Conservation (phyloP, 768 basidiomycete species). For the Boletales sp. region DNA sequence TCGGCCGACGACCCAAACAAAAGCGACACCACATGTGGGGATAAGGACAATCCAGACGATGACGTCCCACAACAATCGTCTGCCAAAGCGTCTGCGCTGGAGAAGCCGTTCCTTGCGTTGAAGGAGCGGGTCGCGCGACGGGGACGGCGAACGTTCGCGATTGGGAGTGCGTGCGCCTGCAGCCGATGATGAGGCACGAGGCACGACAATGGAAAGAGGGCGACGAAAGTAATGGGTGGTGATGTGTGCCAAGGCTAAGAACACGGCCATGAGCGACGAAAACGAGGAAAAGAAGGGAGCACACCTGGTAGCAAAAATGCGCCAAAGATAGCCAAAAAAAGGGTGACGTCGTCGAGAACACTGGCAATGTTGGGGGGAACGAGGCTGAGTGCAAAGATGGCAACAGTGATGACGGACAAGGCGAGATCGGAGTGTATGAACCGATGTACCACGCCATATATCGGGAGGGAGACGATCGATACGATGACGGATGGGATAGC, state of each 20-base stretch:
- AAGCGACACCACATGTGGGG: constrained; percentile 53
- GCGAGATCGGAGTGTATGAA: constrained; percentile 42
- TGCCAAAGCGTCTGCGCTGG: constrained; percentile 68
- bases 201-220: constrained; percentile 81
- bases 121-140: constrained; percentile 64
- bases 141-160: constrained; percentile 19
- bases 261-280: background rate
- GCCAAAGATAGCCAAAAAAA: constrained; percentile 50
- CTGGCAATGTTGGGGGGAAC: constrained; percentile 37
- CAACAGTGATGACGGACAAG: constrained; percentile 38
- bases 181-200: constrained; percentile 35
- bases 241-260: constrained; percentile 66
- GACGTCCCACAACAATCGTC: constrained; percentile 80
- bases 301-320: constrained; percentile 64
- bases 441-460: constrained; percentile 42
- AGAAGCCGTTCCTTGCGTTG: constrained; percentile 83
- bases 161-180: constrained; percentile 15
- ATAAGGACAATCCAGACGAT: constrained; percentile 73
- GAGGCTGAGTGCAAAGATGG: constrained; percentile 44
- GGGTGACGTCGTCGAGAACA: constrained; percentile 44
- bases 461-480: constrained; percentile 50
- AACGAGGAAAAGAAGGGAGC: constrained; percentile 5
- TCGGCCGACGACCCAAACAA: constrained; percentile 56
- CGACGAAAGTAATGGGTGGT: constrained; percentile 79
- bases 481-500: constrained; percentile 58